Base-by-base conservation (phyloP, 2,329 filamentous ascomycete genomes). In the Fusarium nematophilum region DNA sequence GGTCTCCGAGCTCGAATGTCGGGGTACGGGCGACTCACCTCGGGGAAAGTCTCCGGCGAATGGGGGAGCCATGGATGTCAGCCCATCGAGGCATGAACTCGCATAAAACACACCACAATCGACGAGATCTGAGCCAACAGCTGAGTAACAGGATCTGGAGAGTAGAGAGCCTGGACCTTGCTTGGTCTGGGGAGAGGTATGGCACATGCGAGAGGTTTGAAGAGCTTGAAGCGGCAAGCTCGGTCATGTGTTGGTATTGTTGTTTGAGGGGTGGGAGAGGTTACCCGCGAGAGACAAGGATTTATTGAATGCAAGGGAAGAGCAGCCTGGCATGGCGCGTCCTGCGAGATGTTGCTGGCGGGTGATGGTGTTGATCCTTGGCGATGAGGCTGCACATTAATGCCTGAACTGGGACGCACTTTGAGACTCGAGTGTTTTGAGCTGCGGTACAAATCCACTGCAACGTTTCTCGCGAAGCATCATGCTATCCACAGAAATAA, bases 1-100 rank as follows among this genome's bases (percentile, higher is more conserved):
- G 62, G 62, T 64, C 62, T 65, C 62, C 62, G 62, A 64, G 62
- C 46, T 65, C 29, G 18, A 40, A 64, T 47, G 57, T 64, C 60
- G 60, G 61, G 60, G 56, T 52, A 54, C 51, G 50, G 40, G 44
- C 53, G 18, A 60, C 56, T 64, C 53, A 65, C 53, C 62, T 64
- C 62, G 62, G 60, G 49, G 34, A 40, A 65, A 49, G 23, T 44
- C 44, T 42, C 54, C 31, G 47, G 55, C 18, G 34, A 25, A 17
- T 36, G 46, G 21, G 14, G 27, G 14, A 15, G 21, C 23, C 26
- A 25, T 5, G 10, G 31, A 25, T 9, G 38, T 63, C 59, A 64
- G 43, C 26, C 57, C 60, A 58, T 33, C 21, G 26, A 31, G 40
- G 31, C 34, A 48, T 39, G 43, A 42, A 14, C 36, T 37, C 15